Evolutionary conservation across 2,329 filamentous ascomycete species (phyloP).

Genomic region (Talaromyces pinophilus): DNA sequence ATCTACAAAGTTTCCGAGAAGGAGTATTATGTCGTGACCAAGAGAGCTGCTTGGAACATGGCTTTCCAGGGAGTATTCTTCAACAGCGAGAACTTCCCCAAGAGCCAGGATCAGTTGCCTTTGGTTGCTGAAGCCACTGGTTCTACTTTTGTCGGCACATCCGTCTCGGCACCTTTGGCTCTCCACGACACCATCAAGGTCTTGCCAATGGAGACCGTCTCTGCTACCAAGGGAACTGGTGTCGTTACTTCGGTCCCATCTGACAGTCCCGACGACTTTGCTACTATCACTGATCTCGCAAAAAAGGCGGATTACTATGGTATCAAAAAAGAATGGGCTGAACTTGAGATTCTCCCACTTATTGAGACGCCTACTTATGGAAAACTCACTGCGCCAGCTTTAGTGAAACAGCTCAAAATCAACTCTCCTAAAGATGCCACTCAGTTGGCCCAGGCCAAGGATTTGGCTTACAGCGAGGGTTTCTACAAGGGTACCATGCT

Average conservation of each 20-base stretch:
- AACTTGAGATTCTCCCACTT: conserved; percentile 84
- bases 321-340: conserved; percentile 95
- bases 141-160: conserved; percentile 79
- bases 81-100: conserved; percentile 47
- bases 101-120: conserved; percentile 69
- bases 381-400: conserved; percentile 75
- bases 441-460: conserved; percentile 89
- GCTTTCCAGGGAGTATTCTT: conserved; percentile 86
- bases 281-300: conserved; percentile 79
- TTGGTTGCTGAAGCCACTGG: conserved; percentile 75
- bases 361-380: conserved; percentile 87
- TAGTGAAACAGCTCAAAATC: conserved; percentile 94
- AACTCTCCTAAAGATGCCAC: conserved; percentile 92
- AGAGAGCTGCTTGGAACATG: conserved; percentile 90
- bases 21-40: conserved; percentile 81
- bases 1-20: conserved; percentile 76
- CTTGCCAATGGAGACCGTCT: conserved; percentile 91
- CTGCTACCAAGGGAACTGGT: conserved; percentile 91
- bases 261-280: conserved; percentile 93
- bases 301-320: conserved; percentile 97
- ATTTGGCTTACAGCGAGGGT: conserved; percentile 93
- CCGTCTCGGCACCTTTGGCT: conserved; percentile 86
- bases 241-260: conserved; percentile 95
- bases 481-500: conserved; percentile 94
- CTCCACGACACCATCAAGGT: conserved; percentile 82